Evolutionary conservation across 2,329 filamentous ascomycete genomes (phyloP), one percentile per base, ranked within the genome.

Genomic region (Penicillium olsonii): DNA sequence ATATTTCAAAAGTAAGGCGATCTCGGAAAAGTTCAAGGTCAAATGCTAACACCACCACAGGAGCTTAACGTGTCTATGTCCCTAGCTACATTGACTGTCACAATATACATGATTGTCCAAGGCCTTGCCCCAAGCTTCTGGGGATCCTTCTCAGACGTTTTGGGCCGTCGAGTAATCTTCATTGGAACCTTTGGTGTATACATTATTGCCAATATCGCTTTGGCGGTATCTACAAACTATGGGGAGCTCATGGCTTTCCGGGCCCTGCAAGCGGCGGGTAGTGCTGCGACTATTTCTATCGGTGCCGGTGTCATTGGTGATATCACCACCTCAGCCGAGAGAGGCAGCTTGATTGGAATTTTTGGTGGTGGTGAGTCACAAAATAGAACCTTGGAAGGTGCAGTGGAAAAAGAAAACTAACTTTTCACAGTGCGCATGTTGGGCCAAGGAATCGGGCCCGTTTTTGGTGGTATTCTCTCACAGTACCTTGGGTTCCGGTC

Each of bases 21-120:
- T 15, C 14, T 5, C 10, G 18, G 20, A 15, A 19, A 37, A 14
- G 2, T 4, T 6, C 8, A 24, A n/a, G 4, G 19, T 42, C 20
- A 43, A 14, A 17, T n/a, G n/a, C 29, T 44, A 12, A 49, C 19
- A 17, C 7, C 26, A 37, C n/a, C 37, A 12, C 22, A 60, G 48
- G 52, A 65, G 17, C 50, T 69, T 7, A 22, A 61, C 27, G 47
- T 68, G 35, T 67, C 60, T 7, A 60, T 62, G 42, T 55, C 64
- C 11, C 49, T 68, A 2, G 57, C 67, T 15, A 68, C 64, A 11
- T 52, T 72, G n/a, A 72, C 70, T 1, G 62, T 73, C 15, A 72
- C 70, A 0, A 52, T 69, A 29, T 82, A 81, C 54, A 74, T 79
- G 62, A 68, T 80, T 42, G 65, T 79, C 4, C 79, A 81, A 62